A percentile compares a stretch with the other conserved stretches of the same genome.
phyloP scores from a whole-genome alignment of 164 flowering plant species.

The Saururus chinensis region DNA sequence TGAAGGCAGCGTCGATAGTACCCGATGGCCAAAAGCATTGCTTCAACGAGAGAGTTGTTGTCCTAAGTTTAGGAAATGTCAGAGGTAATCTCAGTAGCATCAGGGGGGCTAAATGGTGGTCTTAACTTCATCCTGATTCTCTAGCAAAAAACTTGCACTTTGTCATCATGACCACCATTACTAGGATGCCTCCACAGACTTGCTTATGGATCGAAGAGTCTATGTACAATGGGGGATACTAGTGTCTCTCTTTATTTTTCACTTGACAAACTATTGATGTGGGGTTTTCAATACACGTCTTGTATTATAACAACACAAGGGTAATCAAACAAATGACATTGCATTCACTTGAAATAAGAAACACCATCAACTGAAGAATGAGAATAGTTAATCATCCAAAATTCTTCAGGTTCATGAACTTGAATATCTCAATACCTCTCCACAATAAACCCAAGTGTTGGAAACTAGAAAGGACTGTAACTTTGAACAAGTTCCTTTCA shows the following conservation, averaged over 20 bases:
- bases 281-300: slow-evolving; percentile 87
- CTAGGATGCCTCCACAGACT: slow-evolving; percentile 90
- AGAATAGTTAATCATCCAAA: slow-evolving; percentile 86
- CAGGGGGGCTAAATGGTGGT: too few relatives aligned
- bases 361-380: slow-evolving; percentile 73
- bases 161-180: slow-evolving; percentile 94
- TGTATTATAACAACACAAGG: slow-evolving; percentile 71
- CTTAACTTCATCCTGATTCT: slow-evolving; percentile 81
- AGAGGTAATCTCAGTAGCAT: too few relatives aligned
- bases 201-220: slow-evolving; percentile 58
- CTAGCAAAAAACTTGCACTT: slow-evolving; percentile 91
- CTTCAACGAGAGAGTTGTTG: too few relatives aligned
- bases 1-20: too few relatives aligned
- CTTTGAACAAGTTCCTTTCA: slow-evolving; percentile 65
- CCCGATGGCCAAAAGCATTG: too few relatives aligned
- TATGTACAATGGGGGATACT: slow-evolving; percentile 85
- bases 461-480: slow-evolving; percentile 97
- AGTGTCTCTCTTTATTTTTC: slow-evolving; percentile 60
- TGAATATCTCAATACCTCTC: slow-evolving; percentile 95
- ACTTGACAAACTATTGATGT: slow-evolving; percentile 80
- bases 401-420: slow-evolving; percentile 93
- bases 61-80: too few relatives aligned
- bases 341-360: slow-evolving; percentile 82
- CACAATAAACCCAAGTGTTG: slow-evolving; percentile 94
- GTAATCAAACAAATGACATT: slow-evolving; percentile 89